phyloP scores from a whole-genome alignment of 2,329 filamentous ascomycete species.

The Madurella fahalii region DNA sequence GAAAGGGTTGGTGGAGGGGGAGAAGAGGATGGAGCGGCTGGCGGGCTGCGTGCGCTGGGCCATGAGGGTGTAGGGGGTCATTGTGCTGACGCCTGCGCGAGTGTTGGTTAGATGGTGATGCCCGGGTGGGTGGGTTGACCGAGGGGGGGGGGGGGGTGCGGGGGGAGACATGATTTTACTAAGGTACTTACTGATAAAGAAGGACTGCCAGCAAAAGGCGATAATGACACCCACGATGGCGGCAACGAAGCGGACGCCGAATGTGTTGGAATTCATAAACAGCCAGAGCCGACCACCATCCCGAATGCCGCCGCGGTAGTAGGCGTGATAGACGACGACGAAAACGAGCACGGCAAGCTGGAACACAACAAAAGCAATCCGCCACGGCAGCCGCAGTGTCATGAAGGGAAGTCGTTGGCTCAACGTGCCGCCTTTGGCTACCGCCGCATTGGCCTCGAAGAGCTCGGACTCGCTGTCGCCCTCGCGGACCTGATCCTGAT shows the following conservation, averaged over 20 bases:
- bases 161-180: too few species aligned
- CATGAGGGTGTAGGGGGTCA: conserved; percentile 43
- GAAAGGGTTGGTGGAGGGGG: conserved; percentile 42
- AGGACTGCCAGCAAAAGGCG: conserved; percentile 39
- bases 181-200: conserved; percentile 37
- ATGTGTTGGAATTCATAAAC: conserved; percentile 38
- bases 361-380: conserved; percentile 31
- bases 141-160: background rate
- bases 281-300: conserved; percentile 22
- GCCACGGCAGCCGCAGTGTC: conserved; percentile 34
- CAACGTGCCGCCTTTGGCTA: background rate
- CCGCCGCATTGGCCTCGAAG: conserved; percentile 1
- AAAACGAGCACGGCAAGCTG: conserved; percentile 34
- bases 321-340: conserved; percentile 41
- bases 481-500: background rate
- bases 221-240: conserved; percentile 39
- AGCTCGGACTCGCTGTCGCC: conserved; percentile 7
- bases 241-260: conserved; percentile 42
- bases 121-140: background rate
- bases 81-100: conserved; percentile 40
- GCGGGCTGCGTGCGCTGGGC: conserved; percentile 32
- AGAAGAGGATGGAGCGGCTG: conserved; percentile 38
- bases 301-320: conserved; percentile 30
- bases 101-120: background rate
- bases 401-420: conserved; percentile 31